Percentiles rank a stretch among this genome's conserved stretches.
Conservation (phyloP, 495 filamentous ascomycete genomes). For the Daldinia vernicosa region DNA sequence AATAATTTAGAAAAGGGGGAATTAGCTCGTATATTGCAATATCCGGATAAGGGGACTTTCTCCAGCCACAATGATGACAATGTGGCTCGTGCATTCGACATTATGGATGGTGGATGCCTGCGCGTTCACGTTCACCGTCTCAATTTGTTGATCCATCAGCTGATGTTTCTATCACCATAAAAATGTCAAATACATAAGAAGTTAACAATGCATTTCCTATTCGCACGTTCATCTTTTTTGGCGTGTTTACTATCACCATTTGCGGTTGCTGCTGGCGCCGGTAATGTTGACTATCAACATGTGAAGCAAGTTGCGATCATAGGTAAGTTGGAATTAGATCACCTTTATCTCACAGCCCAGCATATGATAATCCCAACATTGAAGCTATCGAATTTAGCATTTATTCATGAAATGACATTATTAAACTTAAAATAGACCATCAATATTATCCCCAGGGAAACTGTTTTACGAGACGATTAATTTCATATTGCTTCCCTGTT, state of each 20-base stretch:
- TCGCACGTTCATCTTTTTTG: not conserved
- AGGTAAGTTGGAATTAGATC: constrained; percentile 44
- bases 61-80: not conserved
- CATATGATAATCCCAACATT: not conserved
- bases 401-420: too few species aligned
- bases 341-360: not conserved
- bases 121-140: constrained; percentile 6
- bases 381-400: not conserved
- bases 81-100: constrained; percentile 14
- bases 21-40: not conserved
- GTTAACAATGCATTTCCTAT: constrained; percentile 29
- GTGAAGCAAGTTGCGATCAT: constrained; percentile 57
- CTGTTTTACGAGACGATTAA: not conserved
- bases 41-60: not conserved
- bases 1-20: not conserved
- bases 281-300: not conserved
- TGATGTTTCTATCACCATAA: constrained; percentile 8
- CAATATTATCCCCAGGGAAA: not conserved
- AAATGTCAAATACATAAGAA: constrained; percentile 19
- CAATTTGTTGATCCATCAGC: constrained; percentile 7
- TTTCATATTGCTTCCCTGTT: not conserved
- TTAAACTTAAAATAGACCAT: not conserved
- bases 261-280: not conserved
- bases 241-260: constrained; percentile 6
- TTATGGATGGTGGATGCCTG: not conserved